Evolutionary conservation across 352 stramenopile genomes (phyloP).

Genomic region (Pythium utonaiense): DNA sequence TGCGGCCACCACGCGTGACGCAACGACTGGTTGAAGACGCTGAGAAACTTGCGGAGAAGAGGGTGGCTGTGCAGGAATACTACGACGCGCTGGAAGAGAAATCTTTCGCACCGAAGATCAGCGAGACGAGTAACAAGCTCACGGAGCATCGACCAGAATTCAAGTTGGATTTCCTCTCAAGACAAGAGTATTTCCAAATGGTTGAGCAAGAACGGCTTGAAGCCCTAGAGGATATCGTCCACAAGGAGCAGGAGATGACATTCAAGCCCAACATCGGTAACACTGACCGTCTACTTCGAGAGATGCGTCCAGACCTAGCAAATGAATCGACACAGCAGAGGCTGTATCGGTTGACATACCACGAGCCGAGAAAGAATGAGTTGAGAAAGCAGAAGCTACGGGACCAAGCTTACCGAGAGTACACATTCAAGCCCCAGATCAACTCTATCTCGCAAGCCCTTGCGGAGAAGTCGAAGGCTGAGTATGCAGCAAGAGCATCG

Average conservation of each 20-base stretch:
- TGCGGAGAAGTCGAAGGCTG: conserved; percentile 38
- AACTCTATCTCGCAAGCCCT: conserved; percentile 73
- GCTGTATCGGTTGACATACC: conserved; percentile 67
- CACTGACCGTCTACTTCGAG: conserved; percentile 55
- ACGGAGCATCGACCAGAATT: conserved; percentile 67
- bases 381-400: conserved; percentile 56
- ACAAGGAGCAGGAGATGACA: conserved; percentile 36
- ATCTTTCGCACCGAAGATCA: conserved; percentile 60
- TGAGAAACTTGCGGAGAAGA: conserved; percentile 39
- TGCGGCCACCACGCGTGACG: conserved; percentile 36
- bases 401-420: conserved; percentile 54
- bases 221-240: conserved; percentile 45
- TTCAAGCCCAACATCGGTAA: conserved; percentile 84
- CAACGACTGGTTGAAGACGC: conserved; percentile 55
- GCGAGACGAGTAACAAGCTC: conserved; percentile 43
- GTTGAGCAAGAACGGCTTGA: conserved; percentile 60
- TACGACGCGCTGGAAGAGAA: conserved; percentile 62
- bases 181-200: conserved; percentile 64
- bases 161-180: conserved; percentile 69
- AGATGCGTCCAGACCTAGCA: conserved; percentile 59
- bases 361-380: conserved; percentile 53
- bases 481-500: conserved; percentile 26
- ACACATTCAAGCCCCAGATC: conserved; percentile 72
- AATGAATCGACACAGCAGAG: conserved; percentile 50
- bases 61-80: conserved; percentile 60